These are phyloP conservation scores for Cytospora chrysosperma DNA, from an alignment of 2,329 filamentous ascomycete species.

Conservation along the genomic window DNA sequence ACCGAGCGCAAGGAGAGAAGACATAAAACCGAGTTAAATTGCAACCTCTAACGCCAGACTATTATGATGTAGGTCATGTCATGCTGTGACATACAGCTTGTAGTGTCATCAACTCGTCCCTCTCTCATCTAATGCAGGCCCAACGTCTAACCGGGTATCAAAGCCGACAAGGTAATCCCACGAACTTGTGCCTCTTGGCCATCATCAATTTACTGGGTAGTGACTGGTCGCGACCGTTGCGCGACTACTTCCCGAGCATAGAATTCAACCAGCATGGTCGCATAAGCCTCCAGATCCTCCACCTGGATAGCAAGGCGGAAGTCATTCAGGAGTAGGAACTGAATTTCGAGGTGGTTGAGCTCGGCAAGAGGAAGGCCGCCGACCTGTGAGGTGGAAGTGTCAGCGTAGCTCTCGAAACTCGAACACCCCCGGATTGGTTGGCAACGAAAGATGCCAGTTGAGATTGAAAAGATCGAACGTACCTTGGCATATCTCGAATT, in stretches of 20 bases:
- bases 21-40: background rate
- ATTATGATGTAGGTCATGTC: constrained; percentile 10
- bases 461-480: constrained; percentile 36
- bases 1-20: background rate
- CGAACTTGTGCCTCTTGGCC: constrained; percentile 7
- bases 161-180: constrained; percentile 22
- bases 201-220: background rate
- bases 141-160: constrained; percentile 40
- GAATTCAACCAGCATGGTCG: constrained; percentile 97
- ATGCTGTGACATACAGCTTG: background rate
- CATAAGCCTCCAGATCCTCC: constrained; percentile 94
- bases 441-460: background rate
- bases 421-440: background rate
- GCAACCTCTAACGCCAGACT: constrained; percentile 12
- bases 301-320: constrained; percentile 91
- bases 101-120: background rate
- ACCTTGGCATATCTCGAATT: constrained; percentile 99
- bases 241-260: constrained; percentile 85
- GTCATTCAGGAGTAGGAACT: constrained; percentile 94
- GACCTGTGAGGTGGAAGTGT: constrained; percentile 58
- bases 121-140: constrained; percentile 15
- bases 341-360: constrained; percentile 92
- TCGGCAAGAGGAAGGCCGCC: constrained; percentile 89
- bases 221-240: constrained; percentile 27
- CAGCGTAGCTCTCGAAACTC: background rate